Evolutionary conservation across 1,139 yeast genomes (phyloP).

Genomic region (Nakaseomyces kungkrabaensis): DNA sequence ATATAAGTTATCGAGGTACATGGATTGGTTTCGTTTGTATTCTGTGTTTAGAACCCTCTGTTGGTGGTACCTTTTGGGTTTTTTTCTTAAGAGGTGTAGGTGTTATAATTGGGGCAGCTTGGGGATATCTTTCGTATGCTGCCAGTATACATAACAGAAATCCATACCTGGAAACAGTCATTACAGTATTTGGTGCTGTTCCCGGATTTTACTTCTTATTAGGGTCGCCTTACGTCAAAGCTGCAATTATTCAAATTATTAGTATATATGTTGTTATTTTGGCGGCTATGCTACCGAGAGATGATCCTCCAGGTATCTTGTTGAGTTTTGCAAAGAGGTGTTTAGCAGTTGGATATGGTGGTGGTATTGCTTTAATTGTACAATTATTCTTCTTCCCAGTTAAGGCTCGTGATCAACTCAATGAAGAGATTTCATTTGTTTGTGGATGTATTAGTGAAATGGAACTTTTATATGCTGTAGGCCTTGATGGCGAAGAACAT

Average conservation of each 20-base stretch:
- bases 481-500: conserved; percentile 32
- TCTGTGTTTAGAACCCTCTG: conserved; percentile 39
- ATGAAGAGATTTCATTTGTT: conserved; percentile 34
- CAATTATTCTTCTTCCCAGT: conserved; percentile 39
- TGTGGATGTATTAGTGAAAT: conserved; percentile 34
- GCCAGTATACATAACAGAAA: conserved; percentile 34
- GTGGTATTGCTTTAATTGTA: conserved; percentile 37
- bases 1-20: conserved; percentile 36
- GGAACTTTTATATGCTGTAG: conserved; percentile 33
- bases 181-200: conserved; percentile 35
- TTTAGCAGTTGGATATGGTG: conserved; percentile 42
- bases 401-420: conserved; percentile 38
- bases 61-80: conserved; percentile 42
- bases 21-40: conserved; percentile 47
- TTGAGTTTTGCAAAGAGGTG: conserved; percentile 41
- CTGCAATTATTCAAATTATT: conserved; percentile 40
- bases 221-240: conserved; percentile 40
- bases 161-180: conserved; percentile 36
- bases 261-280: conserved; percentile 38
- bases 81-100: conserved; percentile 40
- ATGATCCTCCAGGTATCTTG: conserved; percentile 34
- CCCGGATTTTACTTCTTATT: conserved; percentile 38
- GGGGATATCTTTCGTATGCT: conserved; percentile 40
- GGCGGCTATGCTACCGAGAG: conserved; percentile 34
- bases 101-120: conserved; percentile 37